Conservation (phyloP, 2,329 filamentous ascomycete species). For the Fusarium sp. region DNA sequence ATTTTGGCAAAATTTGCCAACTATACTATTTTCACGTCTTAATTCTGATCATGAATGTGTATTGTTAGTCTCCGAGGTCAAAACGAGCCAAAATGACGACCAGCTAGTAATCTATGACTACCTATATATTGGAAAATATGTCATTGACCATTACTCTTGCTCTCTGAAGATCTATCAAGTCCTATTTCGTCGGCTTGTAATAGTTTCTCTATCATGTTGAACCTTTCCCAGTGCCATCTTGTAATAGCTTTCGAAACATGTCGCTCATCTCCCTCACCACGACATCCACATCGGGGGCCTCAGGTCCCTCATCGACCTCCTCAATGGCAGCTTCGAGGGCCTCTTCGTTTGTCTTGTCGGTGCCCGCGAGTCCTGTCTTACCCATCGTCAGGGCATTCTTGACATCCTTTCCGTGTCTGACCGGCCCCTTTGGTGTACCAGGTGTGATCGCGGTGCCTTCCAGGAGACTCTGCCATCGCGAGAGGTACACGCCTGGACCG, state of each 20-base stretch:
- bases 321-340: conserved; percentile 34
- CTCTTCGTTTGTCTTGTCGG: conserved; percentile 39
- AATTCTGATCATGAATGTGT: no score
- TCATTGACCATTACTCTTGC: background rate
- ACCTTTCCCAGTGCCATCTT: conserved; percentile 26
- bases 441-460: conserved; percentile 77
- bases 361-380: conserved; percentile 52
- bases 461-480: conserved; percentile 75
- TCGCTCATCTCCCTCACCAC: conserved; percentile 54
- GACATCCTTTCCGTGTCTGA: conserved; percentile 64
- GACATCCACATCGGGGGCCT: conserved; percentile 53
- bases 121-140: no score
- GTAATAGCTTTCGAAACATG: conserved; percentile 51
- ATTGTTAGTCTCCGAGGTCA: no score
- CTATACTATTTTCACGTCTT: conserved; percentile 3
- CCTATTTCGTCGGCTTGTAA: background rate
- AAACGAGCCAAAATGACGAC: no score
- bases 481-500: conserved; percentile 77
- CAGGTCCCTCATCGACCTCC: conserved; percentile 47
- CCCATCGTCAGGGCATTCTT: conserved; percentile 54
- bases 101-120: no score
- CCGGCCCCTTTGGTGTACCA: conserved; percentile 57
- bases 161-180: conserved; percentile 6
- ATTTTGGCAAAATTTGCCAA: conserved; percentile 17
- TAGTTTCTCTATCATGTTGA: background rate